Evolutionary conservation across 2,329 filamentous ascomycete genomes (phyloP), one percentile per base, ranked within the genome.

Genomic region (Sporothrix phasma): DNA sequence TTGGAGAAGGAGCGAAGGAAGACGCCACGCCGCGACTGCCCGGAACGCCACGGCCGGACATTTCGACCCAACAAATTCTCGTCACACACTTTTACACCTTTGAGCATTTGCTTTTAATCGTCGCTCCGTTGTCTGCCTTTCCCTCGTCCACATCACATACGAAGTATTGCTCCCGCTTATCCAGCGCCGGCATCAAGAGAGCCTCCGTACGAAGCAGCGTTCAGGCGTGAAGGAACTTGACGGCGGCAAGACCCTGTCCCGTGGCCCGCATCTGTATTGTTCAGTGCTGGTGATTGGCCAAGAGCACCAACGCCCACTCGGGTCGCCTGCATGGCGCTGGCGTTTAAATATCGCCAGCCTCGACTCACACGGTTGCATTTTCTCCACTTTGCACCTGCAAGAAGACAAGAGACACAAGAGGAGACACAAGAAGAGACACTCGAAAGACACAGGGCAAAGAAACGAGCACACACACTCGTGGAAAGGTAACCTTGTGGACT

Each of bases 201-300:
- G 22, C 22, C 46, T 31, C 22, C 51, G 24, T 8, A 54, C 19
- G 29, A 26, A 54, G 8, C 31, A n/a, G 45, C 46, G 49, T 46
- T 13, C 26, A 39, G 4, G 11, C 59, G 22, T 39, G 34, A 19
- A 34, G 15, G n/a, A 24, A 53, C 37, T 29, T 29, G 8, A n/a
- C 29, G 54, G 62, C 62, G 54, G 62, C 13, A 51, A 64, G 54
- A 60, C 62, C 61, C 43, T 59, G 62, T n/a, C 31, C 10, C 3
- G 1, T 60, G 45, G 45, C 62, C 46, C 22, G 47, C 11, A n/a
- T 47, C 46, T 46, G 34, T 22, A 8, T 46, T 41, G n/a, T 29
- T 8, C 5, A 26, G 19, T n/a, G 29, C 15, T 7, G 17, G 10
- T 64, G 43, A 64, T 64, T 64, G 63, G 63, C 24, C 26, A 15